Percentiles rank a stretch among this genome's conserved stretches.
phyloP scores from a whole-genome alignment of 768 basidiomycete species.

The Dioszegia aurantiaca region DNA sequence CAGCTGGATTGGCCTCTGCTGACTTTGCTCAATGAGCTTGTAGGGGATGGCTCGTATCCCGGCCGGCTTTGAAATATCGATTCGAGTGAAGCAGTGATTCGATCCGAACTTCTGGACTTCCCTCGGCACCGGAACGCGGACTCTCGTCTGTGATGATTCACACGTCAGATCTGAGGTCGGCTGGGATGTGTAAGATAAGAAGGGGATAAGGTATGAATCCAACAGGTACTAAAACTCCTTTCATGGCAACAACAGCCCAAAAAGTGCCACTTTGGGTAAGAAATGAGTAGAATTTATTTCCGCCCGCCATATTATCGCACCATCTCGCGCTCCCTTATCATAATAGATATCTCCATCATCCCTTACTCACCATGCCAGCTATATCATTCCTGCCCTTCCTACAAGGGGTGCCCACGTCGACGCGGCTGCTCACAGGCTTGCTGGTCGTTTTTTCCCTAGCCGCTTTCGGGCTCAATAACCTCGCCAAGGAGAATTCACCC shows the following conservation, averaged over 20 bases:
- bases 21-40: too few species aligned
- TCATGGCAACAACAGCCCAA: constrained; percentile 4
- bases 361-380: constrained; percentile 36
- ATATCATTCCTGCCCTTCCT: constrained; percentile 52
- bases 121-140: too few species aligned
- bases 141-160: too few species aligned
- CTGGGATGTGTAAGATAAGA: too few species aligned
- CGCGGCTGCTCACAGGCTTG: constrained; percentile 39
- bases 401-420: constrained; percentile 46
- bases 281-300: not conserved
- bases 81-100: too few species aligned
- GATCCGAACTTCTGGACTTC: too few species aligned
- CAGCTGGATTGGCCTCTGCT: not conserved
- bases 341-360: too few species aligned
- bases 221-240: not conserved
- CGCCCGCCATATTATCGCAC: not conserved
- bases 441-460: constrained; percentile 33
- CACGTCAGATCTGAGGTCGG: too few species aligned
- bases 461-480: constrained; percentile 17
- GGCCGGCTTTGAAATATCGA: too few species aligned
- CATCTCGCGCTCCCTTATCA: not conserved
- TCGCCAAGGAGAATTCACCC: constrained; percentile 10
- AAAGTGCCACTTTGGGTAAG: constrained; percentile 15
- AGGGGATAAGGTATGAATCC: too few species aligned
- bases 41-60: too few species aligned